Evolutionary conservation across 2,329 filamentous ascomycete genomes (phyloP), one percentile per base, ranked within the genome.

Genomic region (Colletotrichum magnum): DNA sequence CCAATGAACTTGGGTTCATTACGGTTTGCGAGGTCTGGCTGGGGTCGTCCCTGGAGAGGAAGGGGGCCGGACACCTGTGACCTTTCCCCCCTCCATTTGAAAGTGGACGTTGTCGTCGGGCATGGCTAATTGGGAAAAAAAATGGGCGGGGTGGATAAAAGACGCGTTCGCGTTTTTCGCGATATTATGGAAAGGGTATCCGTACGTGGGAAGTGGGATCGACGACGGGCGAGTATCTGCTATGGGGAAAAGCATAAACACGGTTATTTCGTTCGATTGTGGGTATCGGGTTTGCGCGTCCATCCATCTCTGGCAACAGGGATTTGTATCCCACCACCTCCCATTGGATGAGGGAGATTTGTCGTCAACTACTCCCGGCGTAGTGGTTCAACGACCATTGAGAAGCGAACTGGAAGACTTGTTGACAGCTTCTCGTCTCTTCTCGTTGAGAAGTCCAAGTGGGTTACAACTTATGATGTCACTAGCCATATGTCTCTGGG

Each of bases 91-190:
- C 58, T 32, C 51, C 47, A 52, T 53, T 39, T 36, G 28, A 47
- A 51, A 36, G 56, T 61, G 13, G 13, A 43, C 41, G 51, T 18
- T 18, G 18, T 24, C 21, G 21, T 64, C 12, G 64, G 36, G 36
- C n/a, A 45, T 28, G 51, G 36, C 52, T 50, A 53, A 57, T 63
- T 45, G 43, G 39, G 39, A 32, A 47, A 18, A 9, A 47, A 9
- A 47, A 61, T 36, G 36, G 43, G 45, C 43, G 56, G 36, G 50
- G 60, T 69, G 58, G 45, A 16, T 51, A 24, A 24, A 47, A 18
- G 24, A 56, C 66, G 62, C 62, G 66, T 57, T 57, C 66, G 62
- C 50, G 41, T 15, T 60, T 53, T 64, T 58, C 61, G 66, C 18
- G 56, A 60, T 60, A 28, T 60, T 57, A 48, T 45, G 66, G 50